phyloP scores from a whole-genome alignment of 139 green algal species.

The Yamagishiella unicocca region DNA sequence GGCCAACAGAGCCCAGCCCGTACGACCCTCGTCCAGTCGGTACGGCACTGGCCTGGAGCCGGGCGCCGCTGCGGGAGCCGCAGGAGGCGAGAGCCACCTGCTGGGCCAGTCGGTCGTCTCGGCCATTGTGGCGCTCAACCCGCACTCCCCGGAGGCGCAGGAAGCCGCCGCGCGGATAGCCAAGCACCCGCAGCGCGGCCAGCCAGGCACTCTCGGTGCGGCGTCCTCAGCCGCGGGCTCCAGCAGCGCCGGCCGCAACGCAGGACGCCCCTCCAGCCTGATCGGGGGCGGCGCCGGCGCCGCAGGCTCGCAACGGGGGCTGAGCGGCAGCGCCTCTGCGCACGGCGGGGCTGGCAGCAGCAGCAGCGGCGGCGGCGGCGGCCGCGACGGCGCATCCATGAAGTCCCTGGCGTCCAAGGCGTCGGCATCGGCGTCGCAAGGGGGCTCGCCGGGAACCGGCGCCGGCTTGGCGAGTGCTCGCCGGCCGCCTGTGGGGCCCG shows the following conservation, averaged over 20 bases:
- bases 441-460: neutral
- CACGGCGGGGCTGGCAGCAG: neutral
- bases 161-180: neutral
- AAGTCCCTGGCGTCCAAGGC: neutral
- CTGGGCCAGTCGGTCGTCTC: constrained; percentile 6
- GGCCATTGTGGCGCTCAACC: constrained; percentile 34
- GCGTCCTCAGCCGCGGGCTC: too few species aligned
- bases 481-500: neutral
- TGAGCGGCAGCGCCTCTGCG: constrained; percentile 1
- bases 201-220: too few species aligned
- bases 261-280: too few species aligned
- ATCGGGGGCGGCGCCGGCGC: too few species aligned
- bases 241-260: too few species aligned
- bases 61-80: neutral
- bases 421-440: neutral
- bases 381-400: neutral
- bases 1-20: too few species aligned
- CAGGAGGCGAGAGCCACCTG: neutral
- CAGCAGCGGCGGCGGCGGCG: neutral
- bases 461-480: neutral
- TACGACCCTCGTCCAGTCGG: neutral
- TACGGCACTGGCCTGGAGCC: neutral
- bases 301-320: neutral
- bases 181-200: neutral
- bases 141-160: neutral